Evolutionary conservation across 1,284 basidiomycete genomes (phyloP), one percentile per base, ranked within the genome.

Genomic region (Coriolopsis trogii): DNA sequence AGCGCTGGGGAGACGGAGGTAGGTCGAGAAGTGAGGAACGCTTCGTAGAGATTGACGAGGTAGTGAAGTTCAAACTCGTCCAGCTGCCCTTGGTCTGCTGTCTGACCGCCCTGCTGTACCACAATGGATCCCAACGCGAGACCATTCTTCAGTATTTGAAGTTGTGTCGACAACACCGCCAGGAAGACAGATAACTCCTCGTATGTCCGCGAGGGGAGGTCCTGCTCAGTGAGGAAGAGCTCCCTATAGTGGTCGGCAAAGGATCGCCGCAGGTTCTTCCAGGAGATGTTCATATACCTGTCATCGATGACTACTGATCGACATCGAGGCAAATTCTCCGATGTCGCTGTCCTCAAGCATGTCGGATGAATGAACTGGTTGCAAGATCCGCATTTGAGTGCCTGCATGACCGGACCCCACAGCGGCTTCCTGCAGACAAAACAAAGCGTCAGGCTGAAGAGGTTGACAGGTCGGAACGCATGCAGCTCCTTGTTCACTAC

Each of bases 401-500:
- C 87, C 67, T 92, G 89, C 23, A 70, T 67, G 10, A 73, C 69
- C 46, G 72, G 75, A 0, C 90, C 90, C 89, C 90, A 93, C 3
- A 92, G 72, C 3, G 91, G 90, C 39, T 76, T 68, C 15, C 69
- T 74, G 64, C 91, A 93, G 13, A 78, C 65, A 50, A 78, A 76
- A 62, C 91, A 93, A 3, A 89, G 73, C 7, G 81, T 80, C 7
- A 91, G 68, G 21, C 82, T 87, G 69, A 93, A 91, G 16, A 89
- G 67, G 61, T 88, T 91, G 55, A 84, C 78, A 5, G 71, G 67
- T 52, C 70, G 70, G 65, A 89, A 85, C 4, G 60, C 58, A 61
- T 89, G 85, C 21, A 68, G 62, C 23, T 69, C 67, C 43, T 62
- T 63, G 42, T 61, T 58, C n/a, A 69, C 53, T 33, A 62, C 55